Evolutionary conservation across 352 stramenopile species (phyloP), one percentile per base, ranked within the genome.

Genomic region (Globisporangium uncinulatum): DNA sequence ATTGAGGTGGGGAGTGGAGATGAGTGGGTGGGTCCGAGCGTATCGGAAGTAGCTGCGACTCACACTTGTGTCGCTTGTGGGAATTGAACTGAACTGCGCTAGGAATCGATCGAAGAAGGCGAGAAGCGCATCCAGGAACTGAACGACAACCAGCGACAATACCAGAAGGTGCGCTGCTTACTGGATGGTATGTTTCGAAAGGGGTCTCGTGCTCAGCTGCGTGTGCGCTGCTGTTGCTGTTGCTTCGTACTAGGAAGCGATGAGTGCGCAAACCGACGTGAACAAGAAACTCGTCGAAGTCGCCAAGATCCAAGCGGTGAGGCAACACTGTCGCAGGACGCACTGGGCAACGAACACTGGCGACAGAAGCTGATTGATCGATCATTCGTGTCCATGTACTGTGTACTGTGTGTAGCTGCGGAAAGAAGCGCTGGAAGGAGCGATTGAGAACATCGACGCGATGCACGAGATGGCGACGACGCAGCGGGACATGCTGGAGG

Each of bases 401-500:
- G 2, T 36, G 3, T 1, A 19, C 31, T n/a, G 0, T 66, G 37
- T 45, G 34, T 44, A 92, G 82, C 42, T 87, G 14, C 83, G 79
- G 11, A 89, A 90, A 74, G 79, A 89, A 66, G 68, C 74, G 8
- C 64, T 92, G 32, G 74, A 85, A 56, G 75, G 73, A 4, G 81
- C 80, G 8, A 83, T 90, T 44, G 66, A 79, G 45, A 79, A 90
- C 32, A 44, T 92, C 6, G 73, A 80, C 10, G 71, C 50, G 9
- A 89, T 91, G 77, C 77, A 91, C 48, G 59, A 62, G 43, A 79
- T 88, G 59, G 79, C 78, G 4, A 79, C 69, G 1, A 82, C 79
- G 51, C 83, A 92, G 51, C 83, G 83, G 19, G 70, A 86, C 13
- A 51, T 90, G 46, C 62, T 92, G 3, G 83, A 92, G 63, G 80